Percentiles rank a stretch among this genome's conserved stretches.
These are phyloP conservation scores for Solanum gracilifrons DNA, from an alignment of 257 asterid species.

Conservation along the genomic window DNA sequence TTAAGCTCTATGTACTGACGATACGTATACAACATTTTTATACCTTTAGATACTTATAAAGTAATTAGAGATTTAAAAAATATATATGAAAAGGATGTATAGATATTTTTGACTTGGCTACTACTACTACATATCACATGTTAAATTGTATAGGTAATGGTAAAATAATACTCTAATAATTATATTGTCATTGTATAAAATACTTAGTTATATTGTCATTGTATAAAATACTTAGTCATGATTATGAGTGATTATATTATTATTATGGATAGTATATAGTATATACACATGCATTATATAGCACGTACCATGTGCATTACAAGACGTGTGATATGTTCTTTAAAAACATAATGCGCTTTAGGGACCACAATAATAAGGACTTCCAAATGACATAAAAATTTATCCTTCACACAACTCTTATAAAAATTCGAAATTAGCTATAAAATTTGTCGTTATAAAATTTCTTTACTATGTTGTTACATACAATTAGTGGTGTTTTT, in stretches of 20 bases:
- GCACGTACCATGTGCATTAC: background rate
- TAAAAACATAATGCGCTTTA: background rate
- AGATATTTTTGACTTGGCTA: background rate
- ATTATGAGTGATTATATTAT: background rate
- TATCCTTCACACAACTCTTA: background rate
- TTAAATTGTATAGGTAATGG: background rate
- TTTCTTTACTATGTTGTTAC: background rate
- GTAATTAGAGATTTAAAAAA: background rate
- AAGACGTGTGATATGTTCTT: background rate
- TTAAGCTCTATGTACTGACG: background rate
- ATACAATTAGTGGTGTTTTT: background rate
- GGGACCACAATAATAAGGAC: background rate
- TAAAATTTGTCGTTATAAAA: background rate
- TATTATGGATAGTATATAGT: background rate
- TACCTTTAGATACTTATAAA: background rate
- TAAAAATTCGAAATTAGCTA: background rate
- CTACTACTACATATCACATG: background rate
- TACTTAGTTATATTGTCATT: background rate
- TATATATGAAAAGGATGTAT: background rate
- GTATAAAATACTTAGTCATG: background rate
- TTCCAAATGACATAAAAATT: background rate
- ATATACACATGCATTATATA: background rate
- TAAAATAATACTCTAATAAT: background rate
- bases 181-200: background rate
- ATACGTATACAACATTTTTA: background rate